Base-by-base conservation (phyloP, 345 rosid genomes). In the Citrus mangshanensis region DNA sequence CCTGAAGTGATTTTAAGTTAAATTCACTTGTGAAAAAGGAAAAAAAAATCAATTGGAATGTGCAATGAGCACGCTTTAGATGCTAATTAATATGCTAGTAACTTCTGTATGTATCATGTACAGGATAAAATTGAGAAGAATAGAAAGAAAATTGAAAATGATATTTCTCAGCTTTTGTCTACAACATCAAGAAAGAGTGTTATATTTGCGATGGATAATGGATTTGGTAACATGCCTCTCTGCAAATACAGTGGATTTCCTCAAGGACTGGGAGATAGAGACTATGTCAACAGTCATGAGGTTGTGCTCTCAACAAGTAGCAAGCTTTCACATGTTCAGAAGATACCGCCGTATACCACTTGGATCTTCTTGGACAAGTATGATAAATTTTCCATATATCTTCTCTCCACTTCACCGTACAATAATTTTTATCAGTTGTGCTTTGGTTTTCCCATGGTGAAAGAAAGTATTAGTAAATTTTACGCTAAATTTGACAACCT, bases 341-440 rank as follows among this genome's bases (percentile, higher is more conserved):
- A 84, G 83, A 88, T 94, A 80, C 98, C 99, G 6, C 92, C 94
- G 7, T 96, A 96, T 84, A 94, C 99, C 46, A 88, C 97, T 55
- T 96, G 99, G 99, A 91, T 96, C 51, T 96, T 94, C 84, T 84
- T 96, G 94, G 97, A 94, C 83, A 96, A 90, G 99, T 89, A 89
- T 72, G 87, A 59, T 30, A 65, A 58, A 74, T 61, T 65, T 35
- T 73, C 35, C 51, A 27, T n/a, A 35, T 70, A 62, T 74, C 42
- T 56, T 49, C 28, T 37, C 62, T 55, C 54, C 19, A 61, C 51
- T 63, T 19, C 58, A 40, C n/a, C 80, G 58, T 49, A 62, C 25
- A 59, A 30, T 81, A 55, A 22, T 69, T 76, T 28, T 55, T 67
- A 37, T 71, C 73, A 54, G 73, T 77, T 67, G 60, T 66, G 62